These are phyloP conservation scores for Globisporangium uncinulatum DNA, from an alignment of 352 stramenopile species.

Conservation along the genomic window DNA sequence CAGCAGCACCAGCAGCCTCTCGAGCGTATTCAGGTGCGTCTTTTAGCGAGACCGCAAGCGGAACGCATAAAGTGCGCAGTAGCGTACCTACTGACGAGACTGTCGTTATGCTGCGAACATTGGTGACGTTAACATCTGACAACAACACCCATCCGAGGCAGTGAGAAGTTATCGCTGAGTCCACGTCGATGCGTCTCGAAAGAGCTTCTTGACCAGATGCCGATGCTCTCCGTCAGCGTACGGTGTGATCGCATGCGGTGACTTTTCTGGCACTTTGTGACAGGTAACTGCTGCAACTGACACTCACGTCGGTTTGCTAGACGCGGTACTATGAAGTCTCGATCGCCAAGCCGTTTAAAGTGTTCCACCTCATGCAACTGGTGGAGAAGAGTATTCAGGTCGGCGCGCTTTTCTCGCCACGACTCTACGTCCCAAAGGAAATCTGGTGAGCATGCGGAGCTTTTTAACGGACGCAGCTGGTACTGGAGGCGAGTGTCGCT, in stretches of 20 bases:
- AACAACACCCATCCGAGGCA: background rate
- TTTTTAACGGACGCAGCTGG: background rate
- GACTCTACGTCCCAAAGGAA: conserved; percentile 71
- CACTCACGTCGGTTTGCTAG: conserved; percentile 13
- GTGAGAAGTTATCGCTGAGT: conserved; percentile 29
- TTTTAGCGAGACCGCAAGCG: background rate
- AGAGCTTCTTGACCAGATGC: conserved; percentile 69
- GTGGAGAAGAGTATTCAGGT: conserved; percentile 78
- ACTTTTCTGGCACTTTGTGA: background rate
- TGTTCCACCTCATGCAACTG: conserved; percentile 78
- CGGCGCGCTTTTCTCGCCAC: conserved; percentile 61
- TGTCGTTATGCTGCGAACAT: background rate
- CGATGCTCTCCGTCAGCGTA: conserved; percentile 55
- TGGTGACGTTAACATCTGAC: background rate
- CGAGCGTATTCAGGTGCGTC: conserved; percentile 5
- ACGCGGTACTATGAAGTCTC: conserved; percentile 52
- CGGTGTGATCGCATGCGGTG: background rate
- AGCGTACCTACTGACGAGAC: background rate
- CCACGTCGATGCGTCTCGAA: conserved; percentile 53
- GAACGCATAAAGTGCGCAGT: background rate
- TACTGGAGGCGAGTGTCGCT: background rate
- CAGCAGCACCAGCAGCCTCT: conserved; percentile 4
- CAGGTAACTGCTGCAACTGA: background rate
- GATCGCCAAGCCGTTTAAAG: conserved; percentile 49
- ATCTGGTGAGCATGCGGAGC: conserved; percentile 38